These are phyloP conservation scores for Tetrastigma voinierianum DNA, from an alignment of 164 flowering plant genomes.

Conservation along the genomic window DNA sequence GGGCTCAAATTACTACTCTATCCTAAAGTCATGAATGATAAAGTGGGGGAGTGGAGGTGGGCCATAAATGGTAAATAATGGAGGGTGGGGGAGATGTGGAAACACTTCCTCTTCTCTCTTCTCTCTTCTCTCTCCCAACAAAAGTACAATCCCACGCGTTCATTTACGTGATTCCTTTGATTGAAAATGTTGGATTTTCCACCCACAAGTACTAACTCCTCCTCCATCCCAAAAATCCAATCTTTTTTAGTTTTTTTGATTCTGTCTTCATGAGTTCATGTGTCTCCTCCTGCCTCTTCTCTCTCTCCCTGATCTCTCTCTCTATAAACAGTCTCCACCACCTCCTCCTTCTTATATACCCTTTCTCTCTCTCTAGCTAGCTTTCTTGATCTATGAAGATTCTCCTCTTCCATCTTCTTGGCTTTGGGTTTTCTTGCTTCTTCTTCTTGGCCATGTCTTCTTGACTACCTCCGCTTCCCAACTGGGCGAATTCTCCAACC, in stretches of 20 bases:
- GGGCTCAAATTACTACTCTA: too few species aligned
- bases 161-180: constrained; percentile 17
- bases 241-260: too few species aligned
- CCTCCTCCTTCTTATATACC: not conserved
- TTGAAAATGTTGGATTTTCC: not conserved
- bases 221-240: not conserved
- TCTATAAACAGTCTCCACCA: not conserved
- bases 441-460: constrained; percentile 4
- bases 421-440: constrained; percentile 9
- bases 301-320: too few species aligned
- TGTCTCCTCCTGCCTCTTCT: constrained; percentile 40
- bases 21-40: too few species aligned
- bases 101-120: too few species aligned
- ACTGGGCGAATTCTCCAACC: constrained; percentile 4
- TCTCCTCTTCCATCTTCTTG: constrained; percentile 1
- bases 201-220: not conserved
- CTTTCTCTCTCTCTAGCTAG: constrained; percentile 6
- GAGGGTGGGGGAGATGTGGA: not conserved
- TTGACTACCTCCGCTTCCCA: constrained; percentile 5
- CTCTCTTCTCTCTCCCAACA: too few species aligned
- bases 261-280: constrained; percentile 25
- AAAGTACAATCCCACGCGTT: not conserved
- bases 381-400: constrained; percentile 5
- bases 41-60: too few species aligned
- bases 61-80: too few species aligned